Conservation (phyloP, 2,329 filamentous ascomycete genomes). For the Sarocladiaceae sp. region DNA sequence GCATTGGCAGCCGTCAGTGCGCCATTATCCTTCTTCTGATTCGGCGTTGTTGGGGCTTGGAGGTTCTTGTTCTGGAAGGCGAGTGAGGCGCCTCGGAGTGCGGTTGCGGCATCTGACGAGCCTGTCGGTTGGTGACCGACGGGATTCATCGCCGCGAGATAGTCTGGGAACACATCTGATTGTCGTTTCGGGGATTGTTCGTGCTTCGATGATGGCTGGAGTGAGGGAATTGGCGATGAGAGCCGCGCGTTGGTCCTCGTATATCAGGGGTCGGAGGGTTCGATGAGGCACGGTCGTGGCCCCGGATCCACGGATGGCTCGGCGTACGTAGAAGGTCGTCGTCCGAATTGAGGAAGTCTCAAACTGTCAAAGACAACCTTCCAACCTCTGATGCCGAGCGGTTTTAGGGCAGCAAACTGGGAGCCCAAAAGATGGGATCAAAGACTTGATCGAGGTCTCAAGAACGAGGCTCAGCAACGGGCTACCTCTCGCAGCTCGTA, state of each 20-base stretch:
- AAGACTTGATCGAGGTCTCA: not conserved
- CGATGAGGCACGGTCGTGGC: not conserved
- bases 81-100: constrained; percentile 50
- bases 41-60: constrained; percentile 16
- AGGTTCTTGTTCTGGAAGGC: constrained; percentile 43
- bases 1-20: constrained; percentile 40
- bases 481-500: not conserved
- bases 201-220: not conserved
- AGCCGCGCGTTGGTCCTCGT: constrained; percentile 2
- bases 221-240: not conserved
- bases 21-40: constrained; percentile 24
- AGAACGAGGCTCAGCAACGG: not conserved
- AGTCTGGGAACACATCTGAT: constrained; percentile 16
- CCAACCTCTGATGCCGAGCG: no score
- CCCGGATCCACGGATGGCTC: constrained; percentile 3
- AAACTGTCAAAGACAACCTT: no score
- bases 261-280: not conserved
- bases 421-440: no score
- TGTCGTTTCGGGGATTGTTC: not conserved
- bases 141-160: constrained; percentile 28
- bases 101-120: constrained; percentile 32
- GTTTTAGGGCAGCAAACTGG: no score
- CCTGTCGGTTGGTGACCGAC: constrained; percentile 24
- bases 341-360: no score
- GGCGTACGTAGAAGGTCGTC: no score